These are phyloP conservation scores for Kodamaea fukazawae DNA, from an alignment of 805 yeast species.

Conservation along the genomic window DNA sequence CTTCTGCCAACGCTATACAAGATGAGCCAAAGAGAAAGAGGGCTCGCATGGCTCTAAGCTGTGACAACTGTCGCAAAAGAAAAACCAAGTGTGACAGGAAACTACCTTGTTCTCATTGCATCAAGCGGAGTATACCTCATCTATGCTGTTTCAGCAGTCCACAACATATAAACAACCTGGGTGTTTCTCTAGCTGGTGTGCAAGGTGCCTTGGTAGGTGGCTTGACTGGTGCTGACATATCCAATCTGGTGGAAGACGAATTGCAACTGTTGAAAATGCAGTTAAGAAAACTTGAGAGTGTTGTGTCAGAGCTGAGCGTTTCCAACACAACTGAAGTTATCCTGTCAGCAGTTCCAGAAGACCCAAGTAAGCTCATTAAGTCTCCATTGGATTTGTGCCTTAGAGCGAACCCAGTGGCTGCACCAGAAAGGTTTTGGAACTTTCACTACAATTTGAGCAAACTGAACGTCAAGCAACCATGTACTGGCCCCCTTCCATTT, in stretches of 20 bases:
- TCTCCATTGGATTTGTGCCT: slow-evolving; percentile 1
- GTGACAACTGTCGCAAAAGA: slow-evolving; percentile 46
- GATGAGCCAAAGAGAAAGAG: slow-evolving; percentile 24
- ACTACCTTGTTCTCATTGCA: slow-evolving; percentile 28
- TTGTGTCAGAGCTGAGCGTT: background rate
- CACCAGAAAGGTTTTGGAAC: slow-evolving; percentile 8
- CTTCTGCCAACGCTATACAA: background rate
- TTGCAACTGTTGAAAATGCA: slow-evolving; percentile 6
- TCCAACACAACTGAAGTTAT: too few relatives aligned
- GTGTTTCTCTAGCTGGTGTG: background rate
- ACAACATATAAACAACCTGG: slow-evolving; percentile 11
- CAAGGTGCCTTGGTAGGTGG: background rate
- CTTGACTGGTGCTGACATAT: slow-evolving; percentile 1
- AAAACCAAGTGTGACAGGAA: slow-evolving; percentile 44
- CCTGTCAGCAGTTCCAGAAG: background rate
- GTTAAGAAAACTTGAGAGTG: slow-evolving; percentile 8
- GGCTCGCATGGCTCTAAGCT: slow-evolving; percentile 44
- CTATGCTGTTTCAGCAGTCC: slow-evolving; percentile 12
- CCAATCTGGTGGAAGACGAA: slow-evolving; percentile 5
- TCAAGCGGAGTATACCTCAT: slow-evolving; percentile 12
- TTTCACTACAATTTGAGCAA: slow-evolving; percentile 6
- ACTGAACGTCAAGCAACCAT: background rate
- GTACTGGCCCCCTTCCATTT: slow-evolving; percentile 12
- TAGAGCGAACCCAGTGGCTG: slow-evolving; percentile 6
- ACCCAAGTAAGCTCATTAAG: background rate